phyloP scores from a whole-genome alignment of 495 filamentous ascomycete species.

The Trypethelium eluteriae region DNA sequence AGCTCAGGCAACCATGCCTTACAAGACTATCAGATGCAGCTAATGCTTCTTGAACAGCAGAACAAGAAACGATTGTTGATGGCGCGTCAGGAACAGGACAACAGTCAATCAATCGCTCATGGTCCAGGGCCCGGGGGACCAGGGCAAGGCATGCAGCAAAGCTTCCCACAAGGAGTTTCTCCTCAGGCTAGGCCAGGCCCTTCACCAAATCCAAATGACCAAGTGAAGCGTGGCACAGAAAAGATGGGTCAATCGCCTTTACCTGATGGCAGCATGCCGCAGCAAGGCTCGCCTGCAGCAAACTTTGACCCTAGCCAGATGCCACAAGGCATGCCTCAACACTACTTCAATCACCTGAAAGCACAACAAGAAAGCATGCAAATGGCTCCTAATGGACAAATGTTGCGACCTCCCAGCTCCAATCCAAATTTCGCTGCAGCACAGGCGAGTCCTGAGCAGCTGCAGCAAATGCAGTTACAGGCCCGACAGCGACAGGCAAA shows the following conservation, averaged over 20 bases:
- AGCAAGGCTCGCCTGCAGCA: constrained; percentile 75
- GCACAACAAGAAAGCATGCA: constrained; percentile 25
- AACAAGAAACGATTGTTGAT: constrained; percentile 96
- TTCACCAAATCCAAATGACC: constrained; percentile 82
- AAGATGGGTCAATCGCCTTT: constrained; percentile 83
- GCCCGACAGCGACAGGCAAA: constrained; percentile 31
- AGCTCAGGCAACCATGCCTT: constrained; percentile 79
- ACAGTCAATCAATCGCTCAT: constrained; percentile 44
- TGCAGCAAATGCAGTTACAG: constrained; percentile 32
- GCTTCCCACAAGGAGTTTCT: constrained; percentile 56
- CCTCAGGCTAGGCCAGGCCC: constrained; percentile 56
- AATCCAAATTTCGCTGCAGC: constrained; percentile 61
- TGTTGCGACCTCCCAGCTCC: constrained; percentile 77
- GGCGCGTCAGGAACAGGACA: constrained; percentile 91
- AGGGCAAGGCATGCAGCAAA: constrained; percentile 31
- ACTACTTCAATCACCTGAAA: constrained; percentile 44
- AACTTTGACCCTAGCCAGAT: constrained; percentile 64
- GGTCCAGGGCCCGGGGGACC: constrained; percentile 50
- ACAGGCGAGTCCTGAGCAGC: constrained; percentile 55
- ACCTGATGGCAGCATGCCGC: constrained; percentile 62
- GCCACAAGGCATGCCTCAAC: constrained; percentile 42
- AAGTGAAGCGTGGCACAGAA: constrained; percentile 83
- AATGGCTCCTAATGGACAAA: constrained; percentile 52
- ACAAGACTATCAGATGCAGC: constrained; percentile 98
- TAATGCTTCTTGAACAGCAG: constrained; percentile 97